A percentile compares a stretch with the other conserved stretches of the same genome.
Conservation (phyloP, 805 yeast species). For the Candida tallmaniae region DNA sequence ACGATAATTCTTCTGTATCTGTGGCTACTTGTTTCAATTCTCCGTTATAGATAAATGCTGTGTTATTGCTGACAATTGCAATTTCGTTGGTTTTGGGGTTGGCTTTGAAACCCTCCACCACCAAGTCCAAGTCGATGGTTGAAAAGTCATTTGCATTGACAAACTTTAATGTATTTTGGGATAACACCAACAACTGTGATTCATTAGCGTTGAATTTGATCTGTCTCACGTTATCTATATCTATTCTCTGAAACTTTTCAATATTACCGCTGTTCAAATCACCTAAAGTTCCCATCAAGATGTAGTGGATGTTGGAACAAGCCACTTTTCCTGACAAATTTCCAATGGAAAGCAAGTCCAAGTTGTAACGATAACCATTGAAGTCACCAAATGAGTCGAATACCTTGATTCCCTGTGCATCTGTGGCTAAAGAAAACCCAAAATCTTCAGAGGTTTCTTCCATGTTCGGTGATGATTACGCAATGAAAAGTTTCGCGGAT, state of each 20-base stretch:
- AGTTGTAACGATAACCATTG: conserved; percentile 11
- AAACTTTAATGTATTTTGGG: neutral
- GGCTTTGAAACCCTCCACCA: neutral
- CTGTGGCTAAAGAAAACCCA: conserved; percentile 30
- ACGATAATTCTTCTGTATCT: conserved; percentile 8
- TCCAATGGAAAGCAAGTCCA: conserved; percentile 26
- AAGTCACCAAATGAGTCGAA: conserved; percentile 24
- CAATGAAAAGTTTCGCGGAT: neutral
- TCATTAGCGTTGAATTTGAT: conserved; percentile 26
- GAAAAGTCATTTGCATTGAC: neutral
- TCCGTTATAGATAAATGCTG: conserved; percentile 13
- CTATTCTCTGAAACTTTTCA: conserved; percentile 8
- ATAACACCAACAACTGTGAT: conserved; percentile 20
- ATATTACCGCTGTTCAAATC: conserved; percentile 14
- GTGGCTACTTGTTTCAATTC: conserved; percentile 1
- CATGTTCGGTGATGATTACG: neutral
- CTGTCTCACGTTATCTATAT: conserved; percentile 10
- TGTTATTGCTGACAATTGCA: conserved; percentile 9
- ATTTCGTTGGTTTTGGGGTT: conserved; percentile 4
- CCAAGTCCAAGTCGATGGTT: neutral
- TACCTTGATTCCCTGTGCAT: conserved; percentile 21
- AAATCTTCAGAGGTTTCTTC: conserved; percentile 32
- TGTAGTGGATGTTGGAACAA: conserved; percentile 22
- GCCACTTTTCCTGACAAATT: conserved; percentile 24
- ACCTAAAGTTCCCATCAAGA: conserved; percentile 23